Evolutionary conservation across 768 basidiomycete species (phyloP).

Genomic region (Tulasnella sp.): DNA sequence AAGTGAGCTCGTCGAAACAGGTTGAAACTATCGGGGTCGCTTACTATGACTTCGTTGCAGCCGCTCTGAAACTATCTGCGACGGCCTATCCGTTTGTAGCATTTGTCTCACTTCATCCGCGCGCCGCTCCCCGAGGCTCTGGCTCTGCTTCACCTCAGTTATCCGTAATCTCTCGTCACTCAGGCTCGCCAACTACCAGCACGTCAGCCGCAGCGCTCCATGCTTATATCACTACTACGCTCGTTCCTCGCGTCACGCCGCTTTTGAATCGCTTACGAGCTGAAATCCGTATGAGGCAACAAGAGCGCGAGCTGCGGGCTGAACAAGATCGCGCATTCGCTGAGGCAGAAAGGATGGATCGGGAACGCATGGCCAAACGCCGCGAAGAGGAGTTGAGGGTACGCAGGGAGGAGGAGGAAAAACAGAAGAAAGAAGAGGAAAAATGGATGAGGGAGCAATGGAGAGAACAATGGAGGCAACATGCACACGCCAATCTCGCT

Average conservation of each 20-base stretch:
- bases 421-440: conserved; percentile 25
- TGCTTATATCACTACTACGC: conserved; percentile 53
- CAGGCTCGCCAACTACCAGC: conserved; percentile 47
- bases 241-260: conserved; percentile 72
- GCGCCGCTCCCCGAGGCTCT: conserved; percentile 31
- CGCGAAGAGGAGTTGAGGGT: conserved; percentile 37
- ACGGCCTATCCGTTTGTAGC: conserved; percentile 91
- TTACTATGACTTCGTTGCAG: conserved; percentile 28
- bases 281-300: conserved; percentile 29
- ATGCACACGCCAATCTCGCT: conserved; percentile 32
- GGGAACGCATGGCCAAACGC: conserved; percentile 50
- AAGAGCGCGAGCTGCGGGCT: conserved; percentile 44
- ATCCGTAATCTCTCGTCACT: conserved; percentile 78
- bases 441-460: conserved; percentile 8
- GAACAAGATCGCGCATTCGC: conserved; percentile 76
- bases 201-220: conserved; percentile 57
- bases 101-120: conserved; percentile 80
- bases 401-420: conserved; percentile 29
- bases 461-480: conserved; percentile 16
- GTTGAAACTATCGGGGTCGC: background rate
- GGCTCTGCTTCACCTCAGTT: conserved; percentile 38
- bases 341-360: conserved; percentile 53
- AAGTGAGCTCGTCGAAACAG: conserved; percentile 31
- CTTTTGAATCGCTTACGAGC: conserved; percentile 56
- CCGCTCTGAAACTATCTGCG: conserved; percentile 63